These are phyloP conservation scores for Cercis canadensis DNA, from an alignment of 306 rosid genomes.

Conservation along the genomic window DNA sequence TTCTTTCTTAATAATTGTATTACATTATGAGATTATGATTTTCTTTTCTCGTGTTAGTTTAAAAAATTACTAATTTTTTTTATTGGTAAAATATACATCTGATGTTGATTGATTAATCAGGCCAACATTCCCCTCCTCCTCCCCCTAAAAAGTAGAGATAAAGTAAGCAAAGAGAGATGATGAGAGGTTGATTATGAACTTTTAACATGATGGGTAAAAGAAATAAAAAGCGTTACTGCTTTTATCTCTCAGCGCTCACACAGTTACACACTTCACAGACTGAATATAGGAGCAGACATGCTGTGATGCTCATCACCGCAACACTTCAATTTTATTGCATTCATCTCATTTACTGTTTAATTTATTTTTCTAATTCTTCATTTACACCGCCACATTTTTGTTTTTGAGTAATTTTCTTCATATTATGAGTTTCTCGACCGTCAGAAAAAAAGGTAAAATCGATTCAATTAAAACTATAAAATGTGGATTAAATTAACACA, in stretches of 20 bases:
- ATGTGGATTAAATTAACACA: too few species aligned
- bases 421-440: too few species aligned
- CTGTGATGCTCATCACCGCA: too few species aligned
- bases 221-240: constrained; percentile 35
- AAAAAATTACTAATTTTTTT: neutral
- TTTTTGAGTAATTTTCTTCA: too few species aligned
- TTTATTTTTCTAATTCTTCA: too few species aligned
- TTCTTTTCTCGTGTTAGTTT: neutral
- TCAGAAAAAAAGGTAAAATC: too few species aligned
- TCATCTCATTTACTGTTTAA: too few species aligned
- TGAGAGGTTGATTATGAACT: constrained; percentile 54
- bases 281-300: too few species aligned
- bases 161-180: constrained; percentile 47
- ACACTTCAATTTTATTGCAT: too few species aligned
- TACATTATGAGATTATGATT: constrained; percentile 35
- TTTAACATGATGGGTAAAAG: constrained; percentile 47
- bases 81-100: neutral
- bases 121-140: constrained; percentile 47
- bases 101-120: constrained; percentile 44
- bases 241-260: neutral
- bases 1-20: constrained; percentile 36
- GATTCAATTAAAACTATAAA: too few species aligned
- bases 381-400: too few species aligned
- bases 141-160: constrained; percentile 49
- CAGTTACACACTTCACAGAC: too few species aligned